A percentile compares a stretch with the other conserved stretches of the same genome.
Conservation (phyloP, 2,329 filamentous ascomycete species). For the Ascochyta clinopodiicola region DNA sequence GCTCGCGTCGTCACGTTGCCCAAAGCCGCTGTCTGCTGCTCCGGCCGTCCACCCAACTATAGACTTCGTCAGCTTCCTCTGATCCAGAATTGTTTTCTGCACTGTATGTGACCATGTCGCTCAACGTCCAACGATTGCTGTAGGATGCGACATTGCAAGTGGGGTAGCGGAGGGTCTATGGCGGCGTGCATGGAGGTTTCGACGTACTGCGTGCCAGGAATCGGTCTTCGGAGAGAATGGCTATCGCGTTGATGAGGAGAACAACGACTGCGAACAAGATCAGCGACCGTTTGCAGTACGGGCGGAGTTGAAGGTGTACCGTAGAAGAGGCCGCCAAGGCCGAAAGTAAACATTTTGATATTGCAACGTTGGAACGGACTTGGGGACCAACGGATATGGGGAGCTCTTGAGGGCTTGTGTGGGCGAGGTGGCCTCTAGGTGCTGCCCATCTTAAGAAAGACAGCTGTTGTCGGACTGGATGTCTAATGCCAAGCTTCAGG, state of each 20-base stretch:
- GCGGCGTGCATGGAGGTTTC: neutral
- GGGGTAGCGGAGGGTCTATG: neutral
- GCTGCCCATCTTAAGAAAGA: slow-evolving; percentile 27
- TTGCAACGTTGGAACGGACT: too few species aligned
- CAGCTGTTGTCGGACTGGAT: slow-evolving; percentile 24
- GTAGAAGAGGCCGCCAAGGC: slow-evolving; percentile 75
- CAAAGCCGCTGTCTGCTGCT: slow-evolving; percentile 75
- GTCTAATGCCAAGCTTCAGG: slow-evolving; percentile 13
- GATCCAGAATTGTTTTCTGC: neutral
- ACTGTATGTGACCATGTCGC: neutral
- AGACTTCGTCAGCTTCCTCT: neutral
- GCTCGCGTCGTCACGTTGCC: slow-evolving; percentile 72
- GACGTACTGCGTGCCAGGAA: slow-evolving; percentile 80
- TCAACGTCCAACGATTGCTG: neutral
- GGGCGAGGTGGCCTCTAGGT: slow-evolving; percentile 3
- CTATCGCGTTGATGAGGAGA: slow-evolving; percentile 91
- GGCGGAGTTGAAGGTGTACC: slow-evolving; percentile 52
- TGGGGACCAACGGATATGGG: neutral
- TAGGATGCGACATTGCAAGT: neutral
- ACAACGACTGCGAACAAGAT: slow-evolving; percentile 66
- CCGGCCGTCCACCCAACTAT: slow-evolving; percentile 79
- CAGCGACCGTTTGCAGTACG: slow-evolving; percentile 17
- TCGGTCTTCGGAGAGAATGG: slow-evolving; percentile 91
- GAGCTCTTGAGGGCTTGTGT: neutral
- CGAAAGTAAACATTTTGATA: slow-evolving; percentile 70